Evolutionary conservation across 1,284 basidiomycete species (phyloP).

Genomic region (Ustilago trichophora): DNA sequence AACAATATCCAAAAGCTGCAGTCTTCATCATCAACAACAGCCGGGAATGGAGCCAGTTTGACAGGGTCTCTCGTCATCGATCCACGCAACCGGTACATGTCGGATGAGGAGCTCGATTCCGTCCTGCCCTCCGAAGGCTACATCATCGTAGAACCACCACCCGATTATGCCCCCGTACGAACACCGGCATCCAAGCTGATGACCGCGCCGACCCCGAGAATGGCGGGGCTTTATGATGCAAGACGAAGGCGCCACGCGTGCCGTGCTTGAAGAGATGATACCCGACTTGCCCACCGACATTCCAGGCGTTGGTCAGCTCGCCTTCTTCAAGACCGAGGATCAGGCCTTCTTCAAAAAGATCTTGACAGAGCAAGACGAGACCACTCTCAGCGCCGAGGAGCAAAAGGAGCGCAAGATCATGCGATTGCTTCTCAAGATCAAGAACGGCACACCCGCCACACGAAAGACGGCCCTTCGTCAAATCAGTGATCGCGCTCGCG

Average conservation of each 20-base stretch:
- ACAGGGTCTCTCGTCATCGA: constrained; percentile 68
- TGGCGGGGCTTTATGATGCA: constrained; percentile 91
- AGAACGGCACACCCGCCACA: constrained; percentile 98
- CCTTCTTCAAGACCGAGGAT: constrained; percentile 98
- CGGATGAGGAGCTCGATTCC: constrained; percentile 93
- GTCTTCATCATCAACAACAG: background rate
- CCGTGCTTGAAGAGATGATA: constrained; percentile 81
- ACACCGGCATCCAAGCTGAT: constrained; percentile 79
- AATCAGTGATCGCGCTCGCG: constrained; percentile 99
- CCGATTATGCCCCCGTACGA: constrained; percentile 86
- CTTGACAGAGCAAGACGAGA: constrained; percentile 88
- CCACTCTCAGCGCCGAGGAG: constrained; percentile 86
- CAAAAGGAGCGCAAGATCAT: constrained; percentile 99
- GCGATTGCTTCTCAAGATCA: constrained; percentile 99
- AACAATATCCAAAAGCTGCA: background rate
- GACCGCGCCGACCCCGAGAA: constrained; percentile 71
- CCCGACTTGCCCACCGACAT: constrained; percentile 98
- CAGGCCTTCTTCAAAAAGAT: constrained; percentile 98
- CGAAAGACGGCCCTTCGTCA: constrained; percentile 96
- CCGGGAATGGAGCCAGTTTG: constrained; percentile 8
- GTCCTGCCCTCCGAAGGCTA: constrained; percentile 89
- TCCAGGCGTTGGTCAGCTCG: constrained; percentile 93
- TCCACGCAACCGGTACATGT: constrained; percentile 91
- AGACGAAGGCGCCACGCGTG: constrained; percentile 87
- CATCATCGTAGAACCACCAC: constrained; percentile 88